Percentiles rank a stretch among this genome's conserved stretches.
Evolutionary conservation across 495 filamentous ascomycete species (phyloP).

Genomic region (Podospora appendiculata): DNA sequence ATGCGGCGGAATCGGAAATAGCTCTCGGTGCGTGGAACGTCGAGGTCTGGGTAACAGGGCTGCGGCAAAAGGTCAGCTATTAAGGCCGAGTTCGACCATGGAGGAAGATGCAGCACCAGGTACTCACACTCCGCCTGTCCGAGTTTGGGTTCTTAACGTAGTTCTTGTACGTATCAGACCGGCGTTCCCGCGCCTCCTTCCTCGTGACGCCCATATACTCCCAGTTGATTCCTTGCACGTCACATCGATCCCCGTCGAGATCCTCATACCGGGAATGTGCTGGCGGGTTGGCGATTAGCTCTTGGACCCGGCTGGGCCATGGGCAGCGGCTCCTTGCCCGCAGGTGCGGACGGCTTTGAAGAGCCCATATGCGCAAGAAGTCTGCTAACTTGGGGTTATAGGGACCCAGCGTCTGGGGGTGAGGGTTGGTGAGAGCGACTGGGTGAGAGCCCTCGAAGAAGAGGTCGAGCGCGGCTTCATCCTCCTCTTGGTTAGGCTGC

Average conservation of each 20-base stretch:
- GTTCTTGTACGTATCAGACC: conserved; percentile 49
- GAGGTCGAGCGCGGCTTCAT: background rate
- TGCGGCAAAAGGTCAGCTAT: conserved; percentile 4
- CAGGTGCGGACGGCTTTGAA: conserved; percentile 7
- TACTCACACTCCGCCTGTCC: conserved; percentile 30
- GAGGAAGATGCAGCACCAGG: background rate
- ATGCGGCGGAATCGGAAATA: conserved; percentile 68
- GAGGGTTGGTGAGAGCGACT: conserved; percentile 12
- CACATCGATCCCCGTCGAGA: conserved; percentile 51
- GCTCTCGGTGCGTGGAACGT: conserved; percentile 38
- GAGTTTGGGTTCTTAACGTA: conserved; percentile 41
- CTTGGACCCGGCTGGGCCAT: conserved; percentile 15
- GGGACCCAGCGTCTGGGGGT: conserved; percentile 15
- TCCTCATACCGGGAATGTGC: conserved; percentile 33
- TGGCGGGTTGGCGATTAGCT: conserved; percentile 4
- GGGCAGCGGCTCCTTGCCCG: conserved; percentile 10
- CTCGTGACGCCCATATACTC: conserved; percentile 54
- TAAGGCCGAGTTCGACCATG: background rate
- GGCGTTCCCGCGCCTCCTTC: conserved; percentile 49
- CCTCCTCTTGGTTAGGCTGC: background rate
- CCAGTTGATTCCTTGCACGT: conserved; percentile 79
- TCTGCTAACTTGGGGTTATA: conserved; percentile 20
- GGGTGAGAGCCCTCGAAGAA: conserved; percentile 12
- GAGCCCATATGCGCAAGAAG: conserved; percentile 26
- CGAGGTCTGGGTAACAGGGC: conserved; percentile 21